Conservation (phyloP, 768 basidiomycete genomes). For the Lyophyllum shimeji region DNA sequence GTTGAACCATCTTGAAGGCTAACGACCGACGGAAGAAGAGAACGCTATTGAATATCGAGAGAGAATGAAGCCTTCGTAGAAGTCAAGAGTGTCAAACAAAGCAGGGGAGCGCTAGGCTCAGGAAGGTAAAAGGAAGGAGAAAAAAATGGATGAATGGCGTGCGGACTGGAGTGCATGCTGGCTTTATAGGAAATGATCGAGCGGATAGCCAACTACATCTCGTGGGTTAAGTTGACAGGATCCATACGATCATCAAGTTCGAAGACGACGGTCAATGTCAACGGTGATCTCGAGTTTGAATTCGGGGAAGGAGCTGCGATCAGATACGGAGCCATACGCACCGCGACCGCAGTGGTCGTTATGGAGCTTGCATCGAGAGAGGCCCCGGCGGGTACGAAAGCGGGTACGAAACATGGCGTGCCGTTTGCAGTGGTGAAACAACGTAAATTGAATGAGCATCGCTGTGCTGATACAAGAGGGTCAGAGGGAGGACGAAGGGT, state of each 20-base stretch:
- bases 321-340: not conserved
- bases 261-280: not conserved
- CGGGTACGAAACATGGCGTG: too few species aligned
- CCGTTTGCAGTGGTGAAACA: too few species aligned
- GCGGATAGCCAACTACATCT: not conserved
- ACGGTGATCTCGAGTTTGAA: not conserved
- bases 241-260: not conserved
- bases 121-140: not conserved
- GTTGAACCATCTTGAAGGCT: constrained; percentile 27
- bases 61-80: not conserved
- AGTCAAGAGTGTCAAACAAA: not conserved
- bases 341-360: not conserved
- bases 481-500: too few species aligned
- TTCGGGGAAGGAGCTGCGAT: not conserved
- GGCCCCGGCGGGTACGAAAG: not conserved
- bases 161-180: constrained; percentile 1
- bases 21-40: constrained; percentile 2
- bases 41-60: not conserved
- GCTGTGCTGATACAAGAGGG: too few species aligned
- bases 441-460: too few species aligned
- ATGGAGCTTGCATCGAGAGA: not conserved
- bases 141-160: constrained; percentile 15
- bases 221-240: not conserved
- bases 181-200: not conserved
- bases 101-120: constrained; percentile 12